These are phyloP conservation scores for Brassica cretica DNA, from an alignment of 345 rosid species.

Conservation along the genomic window DNA sequence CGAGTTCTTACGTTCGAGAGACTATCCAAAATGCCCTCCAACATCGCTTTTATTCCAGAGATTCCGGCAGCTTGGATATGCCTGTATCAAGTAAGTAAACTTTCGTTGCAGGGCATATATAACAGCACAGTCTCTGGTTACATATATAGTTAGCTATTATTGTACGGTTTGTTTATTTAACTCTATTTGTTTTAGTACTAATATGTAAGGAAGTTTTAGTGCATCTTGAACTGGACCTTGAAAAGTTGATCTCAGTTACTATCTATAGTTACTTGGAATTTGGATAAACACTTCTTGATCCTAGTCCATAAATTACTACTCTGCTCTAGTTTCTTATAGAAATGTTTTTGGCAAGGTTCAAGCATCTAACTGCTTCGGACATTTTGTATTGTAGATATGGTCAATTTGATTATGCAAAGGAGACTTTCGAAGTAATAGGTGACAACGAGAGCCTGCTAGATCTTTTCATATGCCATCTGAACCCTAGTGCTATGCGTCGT, in stretches of 20 bases:
- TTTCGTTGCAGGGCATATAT: conserved; percentile 14
- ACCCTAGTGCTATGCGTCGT: conserved; percentile 97
- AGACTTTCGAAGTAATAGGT: conserved; percentile 93
- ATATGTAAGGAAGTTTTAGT: background rate
- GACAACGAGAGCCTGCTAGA: conserved; percentile 96
- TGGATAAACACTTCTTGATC: background rate
- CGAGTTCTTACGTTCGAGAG: conserved; percentile 96
- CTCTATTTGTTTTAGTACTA: background rate
- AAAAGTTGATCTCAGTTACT: conserved; percentile 10
- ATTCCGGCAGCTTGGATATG: conserved; percentile 94
- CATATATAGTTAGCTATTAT: conserved; percentile 8
- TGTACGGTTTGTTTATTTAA: background rate
- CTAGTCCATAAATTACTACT: background rate
- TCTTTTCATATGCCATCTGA: conserved; percentile 94
- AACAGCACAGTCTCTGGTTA: background rate
- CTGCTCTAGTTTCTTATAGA: background rate
- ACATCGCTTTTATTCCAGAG: conserved; percentile 90
- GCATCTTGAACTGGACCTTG: conserved; percentile 14
- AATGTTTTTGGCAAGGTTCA: background rate
- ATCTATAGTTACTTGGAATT: conserved; percentile 7
- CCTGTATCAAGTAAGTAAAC: conserved; percentile 78
- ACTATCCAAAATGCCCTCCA: conserved; percentile 96
- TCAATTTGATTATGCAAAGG: conserved; percentile 93
- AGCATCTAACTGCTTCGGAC: conserved; percentile 19
- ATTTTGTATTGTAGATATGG: conserved; percentile 69